These are phyloP conservation scores for Ceriops zippeliana DNA, from an alignment of 345 rosid species.

Conservation along the genomic window DNA sequence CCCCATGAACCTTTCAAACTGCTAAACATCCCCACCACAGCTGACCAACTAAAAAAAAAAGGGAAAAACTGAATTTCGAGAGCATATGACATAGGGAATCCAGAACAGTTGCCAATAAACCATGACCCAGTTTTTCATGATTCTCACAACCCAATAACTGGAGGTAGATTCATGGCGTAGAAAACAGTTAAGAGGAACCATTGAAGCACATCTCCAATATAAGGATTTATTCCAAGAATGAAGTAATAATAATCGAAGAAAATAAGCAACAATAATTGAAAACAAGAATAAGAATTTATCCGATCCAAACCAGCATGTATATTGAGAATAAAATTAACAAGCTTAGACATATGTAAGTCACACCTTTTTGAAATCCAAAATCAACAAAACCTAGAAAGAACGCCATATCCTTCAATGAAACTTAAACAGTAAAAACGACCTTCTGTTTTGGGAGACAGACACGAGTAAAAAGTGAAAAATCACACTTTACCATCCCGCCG, in stretches of 20 bases:
- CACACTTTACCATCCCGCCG: not conserved
- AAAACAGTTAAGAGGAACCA: no score
- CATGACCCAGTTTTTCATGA: no score
- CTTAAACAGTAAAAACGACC: not conserved
- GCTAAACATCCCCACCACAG: slow-evolving; percentile 7
- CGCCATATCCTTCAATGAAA: not conserved
- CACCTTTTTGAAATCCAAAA: slow-evolving; percentile 15
- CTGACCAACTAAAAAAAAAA: not conserved
- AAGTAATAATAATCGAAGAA: no score
- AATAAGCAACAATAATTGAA: no score
- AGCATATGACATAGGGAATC: no score
- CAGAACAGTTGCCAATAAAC: no score
- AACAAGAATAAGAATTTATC: no score
- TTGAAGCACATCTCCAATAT: no score
- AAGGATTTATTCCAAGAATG: no score
- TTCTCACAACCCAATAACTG: no score
- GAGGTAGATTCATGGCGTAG: no score
- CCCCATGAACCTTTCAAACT: not conserved
- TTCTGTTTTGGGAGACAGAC: not conserved
- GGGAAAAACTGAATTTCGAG: no score
- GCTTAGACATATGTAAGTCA: slow-evolving; percentile 22
- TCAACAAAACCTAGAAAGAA: not conserved
- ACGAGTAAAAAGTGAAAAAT: not conserved
- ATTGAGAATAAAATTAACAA: slow-evolving; percentile 23
- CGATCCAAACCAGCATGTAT: slow-evolving; percentile 17